Evolutionary conservation across 768 basidiomycete species (phyloP).

Genomic region (Pholiota microspora): DNA sequence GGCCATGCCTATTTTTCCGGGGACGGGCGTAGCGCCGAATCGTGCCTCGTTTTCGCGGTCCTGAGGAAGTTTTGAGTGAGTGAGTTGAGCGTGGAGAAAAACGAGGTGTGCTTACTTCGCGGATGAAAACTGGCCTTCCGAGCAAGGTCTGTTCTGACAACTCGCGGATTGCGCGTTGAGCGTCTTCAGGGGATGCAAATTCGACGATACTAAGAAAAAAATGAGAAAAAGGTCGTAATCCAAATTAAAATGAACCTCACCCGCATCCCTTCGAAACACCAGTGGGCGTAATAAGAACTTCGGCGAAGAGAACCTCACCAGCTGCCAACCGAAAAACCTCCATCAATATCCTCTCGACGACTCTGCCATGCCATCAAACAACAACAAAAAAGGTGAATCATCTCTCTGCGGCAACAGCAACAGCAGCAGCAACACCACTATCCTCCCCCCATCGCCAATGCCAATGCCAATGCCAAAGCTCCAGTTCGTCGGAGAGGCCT

Average conservation of each 20-base stretch:
- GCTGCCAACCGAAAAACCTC: slow-evolving; percentile 93
- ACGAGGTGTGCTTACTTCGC: slow-evolving; percentile 72
- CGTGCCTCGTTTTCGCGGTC: slow-evolving; percentile 96
- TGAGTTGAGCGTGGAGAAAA: neutral
- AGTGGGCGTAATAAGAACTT: slow-evolving; percentile 95
- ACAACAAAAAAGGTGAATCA: slow-evolving; percentile 30
- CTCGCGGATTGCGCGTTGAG: slow-evolving; percentile 86
- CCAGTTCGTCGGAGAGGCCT: slow-evolving; percentile 38
- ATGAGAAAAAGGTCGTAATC: slow-evolving; percentile 7
- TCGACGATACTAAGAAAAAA: slow-evolving; percentile 78
- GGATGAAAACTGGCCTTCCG: slow-evolving; percentile 93
- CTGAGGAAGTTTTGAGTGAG: slow-evolving; percentile 39
- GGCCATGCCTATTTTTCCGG: slow-evolving; percentile 94
- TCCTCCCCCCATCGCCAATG: slow-evolving; percentile 37
- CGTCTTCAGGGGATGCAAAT: slow-evolving; percentile 85
- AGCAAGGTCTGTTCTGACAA: slow-evolving; percentile 88
- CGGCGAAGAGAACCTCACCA: slow-evolving; percentile 99
- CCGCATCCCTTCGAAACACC: slow-evolving; percentile 99
- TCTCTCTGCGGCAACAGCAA: slow-evolving; percentile 19
- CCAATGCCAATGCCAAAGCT: slow-evolving; percentile 37
- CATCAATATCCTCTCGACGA: slow-evolving; percentile 88
- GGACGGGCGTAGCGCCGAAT: slow-evolving; percentile 93
- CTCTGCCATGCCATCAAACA: slow-evolving; percentile 52
- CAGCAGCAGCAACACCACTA: too few species aligned
- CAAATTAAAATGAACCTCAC: slow-evolving; percentile 48